Evolutionary conservation across 495 filamentous ascomycete genomes (phyloP).

Genomic region (Tuber brumale): DNA sequence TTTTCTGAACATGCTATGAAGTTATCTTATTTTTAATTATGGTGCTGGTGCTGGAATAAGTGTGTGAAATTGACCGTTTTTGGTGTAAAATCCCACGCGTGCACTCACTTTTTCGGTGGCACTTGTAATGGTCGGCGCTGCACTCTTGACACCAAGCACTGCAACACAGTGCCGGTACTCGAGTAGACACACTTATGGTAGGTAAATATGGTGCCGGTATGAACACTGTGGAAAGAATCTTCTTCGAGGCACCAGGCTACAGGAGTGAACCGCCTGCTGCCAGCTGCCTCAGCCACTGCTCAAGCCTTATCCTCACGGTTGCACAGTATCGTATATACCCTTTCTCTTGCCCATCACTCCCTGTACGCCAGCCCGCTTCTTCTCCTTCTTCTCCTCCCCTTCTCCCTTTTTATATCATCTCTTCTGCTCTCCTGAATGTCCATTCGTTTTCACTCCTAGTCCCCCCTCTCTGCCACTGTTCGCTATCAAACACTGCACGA

Average conservation of each 20-base stretch:
- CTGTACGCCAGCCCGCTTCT: not conserved
- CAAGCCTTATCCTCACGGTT: not conserved
- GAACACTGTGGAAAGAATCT: not conserved
- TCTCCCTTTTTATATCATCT: not conserved
- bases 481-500: not conserved
- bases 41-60: too few species aligned
- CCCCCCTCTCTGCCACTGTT: not conserved
- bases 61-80: too few species aligned
- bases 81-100: too few species aligned
- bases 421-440: constrained; percentile 1
- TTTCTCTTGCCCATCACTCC: not conserved
- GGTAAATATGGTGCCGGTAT: too few species aligned
- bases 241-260: not conserved
- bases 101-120: too few species aligned
- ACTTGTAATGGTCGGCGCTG: not conserved
- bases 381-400: not conserved
- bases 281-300: not conserved
- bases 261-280: not conserved
- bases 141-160: not conserved
- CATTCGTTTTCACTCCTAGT: not conserved
- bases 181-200: too few species aligned
- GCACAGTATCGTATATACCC: not conserved
- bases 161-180: too few species aligned
- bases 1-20: too few species aligned
- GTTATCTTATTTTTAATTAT: too few species aligned